phyloP scores from a whole-genome alignment of 1,284 basidiomycete species.

The Rhodotorula sp. region DNA sequence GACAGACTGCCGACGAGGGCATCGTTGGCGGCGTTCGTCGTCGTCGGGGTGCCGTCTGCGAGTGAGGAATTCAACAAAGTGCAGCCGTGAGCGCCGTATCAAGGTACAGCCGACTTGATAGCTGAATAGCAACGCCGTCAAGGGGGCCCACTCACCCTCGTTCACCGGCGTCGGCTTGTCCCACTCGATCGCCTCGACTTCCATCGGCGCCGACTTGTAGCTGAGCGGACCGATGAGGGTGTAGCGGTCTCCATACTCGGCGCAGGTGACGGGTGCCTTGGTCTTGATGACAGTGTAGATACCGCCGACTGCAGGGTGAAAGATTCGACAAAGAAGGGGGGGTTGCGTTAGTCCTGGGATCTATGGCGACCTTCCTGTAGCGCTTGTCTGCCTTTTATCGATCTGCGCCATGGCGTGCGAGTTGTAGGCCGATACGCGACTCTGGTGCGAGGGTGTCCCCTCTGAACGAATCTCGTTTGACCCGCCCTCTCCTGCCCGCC shows the following conservation, averaged over 20 bases:
- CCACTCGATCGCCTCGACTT: conserved; percentile 91
- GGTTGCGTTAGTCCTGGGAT: neutral
- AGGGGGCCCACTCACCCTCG: conserved; percentile 12
- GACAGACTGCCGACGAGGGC: conserved; percentile 69
- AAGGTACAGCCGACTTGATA: neutral
- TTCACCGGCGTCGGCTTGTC: conserved; percentile 37
- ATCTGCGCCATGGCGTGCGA: neutral
- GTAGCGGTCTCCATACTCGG: conserved; percentile 76
- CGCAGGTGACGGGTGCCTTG: conserved; percentile 94
- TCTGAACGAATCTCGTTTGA: no score
- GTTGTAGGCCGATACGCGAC: neutral
- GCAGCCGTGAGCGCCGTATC: no score
- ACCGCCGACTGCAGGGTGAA: conserved; percentile 66
- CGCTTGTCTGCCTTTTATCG: neutral
- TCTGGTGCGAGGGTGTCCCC: neutral
- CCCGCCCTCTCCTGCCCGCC: no score
- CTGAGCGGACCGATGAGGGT: conserved; percentile 89
- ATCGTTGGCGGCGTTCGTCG: conserved; percentile 47
- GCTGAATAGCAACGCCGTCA: neutral
- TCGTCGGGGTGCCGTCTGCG: conserved; percentile 23
- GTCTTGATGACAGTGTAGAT: conserved; percentile 99
- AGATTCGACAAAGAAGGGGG: no score
- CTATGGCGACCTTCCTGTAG: neutral
- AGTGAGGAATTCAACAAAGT: neutral
- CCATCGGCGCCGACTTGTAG: conserved; percentile 98